phyloP scores from a whole-genome alignment of 75 land plant genomes.

The Selaginella tamariscina region DNA sequence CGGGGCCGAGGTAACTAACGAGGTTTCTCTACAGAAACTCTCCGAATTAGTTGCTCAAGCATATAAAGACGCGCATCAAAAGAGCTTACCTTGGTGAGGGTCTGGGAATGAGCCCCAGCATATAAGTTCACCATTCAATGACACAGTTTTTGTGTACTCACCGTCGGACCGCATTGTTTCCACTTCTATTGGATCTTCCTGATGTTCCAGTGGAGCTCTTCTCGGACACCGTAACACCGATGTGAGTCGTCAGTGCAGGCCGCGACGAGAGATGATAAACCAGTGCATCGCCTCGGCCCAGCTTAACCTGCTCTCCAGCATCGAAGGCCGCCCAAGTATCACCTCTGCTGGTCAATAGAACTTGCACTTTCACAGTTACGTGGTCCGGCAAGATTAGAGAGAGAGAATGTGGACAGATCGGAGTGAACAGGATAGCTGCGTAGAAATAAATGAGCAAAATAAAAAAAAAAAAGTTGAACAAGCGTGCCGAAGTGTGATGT shows the following conservation, averaged over 20 bases:
- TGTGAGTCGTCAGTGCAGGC: conserved; percentile 90
- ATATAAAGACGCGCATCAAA: conserved; percentile 96
- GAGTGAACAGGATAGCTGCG: conserved; percentile 92
- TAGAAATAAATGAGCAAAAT: no score
- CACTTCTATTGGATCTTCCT: conserved; percentile 79
- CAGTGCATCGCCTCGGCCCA: conserved; percentile 74
- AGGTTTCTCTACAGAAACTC: conserved; percentile 40
- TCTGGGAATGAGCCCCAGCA: no score
- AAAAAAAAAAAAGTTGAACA: no score
- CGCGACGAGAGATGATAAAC: conserved; percentile 70
- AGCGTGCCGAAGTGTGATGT: conserved; percentile 73
- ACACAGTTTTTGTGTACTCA: no score
- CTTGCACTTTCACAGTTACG: conserved; percentile 69
- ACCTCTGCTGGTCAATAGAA: conserved; percentile 72
- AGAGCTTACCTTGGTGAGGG: no score
- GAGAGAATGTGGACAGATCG: conserved; percentile 95
- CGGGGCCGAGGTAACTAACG: conserved; percentile 56
- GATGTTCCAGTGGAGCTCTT: conserved; percentile 88
- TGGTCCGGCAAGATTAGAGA: conserved; percentile 86
- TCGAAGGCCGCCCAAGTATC: conserved; percentile 96
- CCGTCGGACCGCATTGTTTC: no score
- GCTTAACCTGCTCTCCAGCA: conserved; percentile 64
- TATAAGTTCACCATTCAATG: no score
- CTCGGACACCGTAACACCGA: conserved; percentile 67
- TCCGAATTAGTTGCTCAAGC: conserved; percentile 81